A percentile compares a stretch with the other conserved stretches of the same genome.
Conservation (phyloP, 495 filamentous ascomycete species). For the Clohesyomyces aquaticus region DNA sequence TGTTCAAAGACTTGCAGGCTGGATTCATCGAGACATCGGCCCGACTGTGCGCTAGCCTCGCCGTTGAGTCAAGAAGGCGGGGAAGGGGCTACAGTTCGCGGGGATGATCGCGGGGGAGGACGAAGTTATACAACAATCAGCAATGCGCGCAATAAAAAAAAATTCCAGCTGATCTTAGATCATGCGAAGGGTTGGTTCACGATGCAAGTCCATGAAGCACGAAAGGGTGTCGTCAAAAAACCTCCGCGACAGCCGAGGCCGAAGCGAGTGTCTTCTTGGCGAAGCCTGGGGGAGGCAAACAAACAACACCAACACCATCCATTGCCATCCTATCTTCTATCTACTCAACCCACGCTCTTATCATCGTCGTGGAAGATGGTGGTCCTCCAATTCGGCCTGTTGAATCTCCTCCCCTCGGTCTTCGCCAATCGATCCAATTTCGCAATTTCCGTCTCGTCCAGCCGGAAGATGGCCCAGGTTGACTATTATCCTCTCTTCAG, state of each 20-base stretch:
- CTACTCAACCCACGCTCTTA: conserved; percentile 11
- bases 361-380: conserved; percentile 24
- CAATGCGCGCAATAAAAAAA: not conserved
- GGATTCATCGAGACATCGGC: conserved; percentile 9
- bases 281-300: too few relatives aligned
- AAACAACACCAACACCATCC: too few relatives aligned
- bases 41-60: not conserved
- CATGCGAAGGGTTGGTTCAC: too few relatives aligned
- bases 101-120: too few relatives aligned
- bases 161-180: not conserved
- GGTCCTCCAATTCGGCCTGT: conserved; percentile 24
- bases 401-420: conserved; percentile 26
- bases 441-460: conserved; percentile 10
- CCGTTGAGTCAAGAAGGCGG: not conserved
- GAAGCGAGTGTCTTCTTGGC: too few relatives aligned
- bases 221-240: too few relatives aligned
- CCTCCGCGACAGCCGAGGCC: not conserved
- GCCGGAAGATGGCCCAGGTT: conserved; percentile 37
- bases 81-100: too few relatives aligned
- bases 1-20: not conserved
- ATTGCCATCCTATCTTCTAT: too few relatives aligned
- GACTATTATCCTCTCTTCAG: conserved; percentile 37
- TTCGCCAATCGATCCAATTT: conserved; percentile 18
- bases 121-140: too few relatives aligned
- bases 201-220: too few relatives aligned